Evolutionary conservation across 140 eudicot genomes (phyloP), one percentile per base, ranked within the genome.

Genomic region (Anethum foeniculum): DNA sequence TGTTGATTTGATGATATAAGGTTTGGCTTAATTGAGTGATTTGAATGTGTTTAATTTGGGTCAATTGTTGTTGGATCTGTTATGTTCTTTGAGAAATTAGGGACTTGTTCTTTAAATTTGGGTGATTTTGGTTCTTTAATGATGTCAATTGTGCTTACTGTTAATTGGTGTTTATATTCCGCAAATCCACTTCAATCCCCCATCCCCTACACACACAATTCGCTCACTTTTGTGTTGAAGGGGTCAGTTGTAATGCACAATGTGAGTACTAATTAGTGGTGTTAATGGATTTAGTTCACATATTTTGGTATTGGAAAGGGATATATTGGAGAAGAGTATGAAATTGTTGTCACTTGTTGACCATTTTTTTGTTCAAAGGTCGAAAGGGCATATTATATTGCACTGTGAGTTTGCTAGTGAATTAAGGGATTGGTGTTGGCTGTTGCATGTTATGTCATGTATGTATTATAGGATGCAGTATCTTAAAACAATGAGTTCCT

Each of bases 1-100:
- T 32, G 7, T 32, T 13, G 43, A 67, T 32, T 32, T 49, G 76
- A 51, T 77, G 79, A 19, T 86, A 21, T 81, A 23, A 23, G 38
- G 73, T 77, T 87, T 79, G 68, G 56, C 43, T 62, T 56, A 81
- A 48, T 71, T 75, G 80, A 14, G 74, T 68, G 74, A 68, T 30
- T 58, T 79, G 46, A 56, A 79, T 79, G 75, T 43, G 60, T 60
- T 78, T 41, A 43, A 39, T 77, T 60, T 23, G 32, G 75, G 5
- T 79, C 67, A 5, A 41, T 14, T 60, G 75, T 13, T 41, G 18
- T 39, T 41, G 56, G 81, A 79, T 79, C 81, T 79, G 28, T 60
- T 6, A n/a, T 78, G 41, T 46, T 62, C 25, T 25, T n/a, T 62
- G 18, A 13, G 74, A 36, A 36, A 39, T 78, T 78, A 60, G 58